These are phyloP conservation scores for Wolfiporia cocos DNA, from an alignment of 1,284 basidiomycete genomes.

Conservation along the genomic window DNA sequence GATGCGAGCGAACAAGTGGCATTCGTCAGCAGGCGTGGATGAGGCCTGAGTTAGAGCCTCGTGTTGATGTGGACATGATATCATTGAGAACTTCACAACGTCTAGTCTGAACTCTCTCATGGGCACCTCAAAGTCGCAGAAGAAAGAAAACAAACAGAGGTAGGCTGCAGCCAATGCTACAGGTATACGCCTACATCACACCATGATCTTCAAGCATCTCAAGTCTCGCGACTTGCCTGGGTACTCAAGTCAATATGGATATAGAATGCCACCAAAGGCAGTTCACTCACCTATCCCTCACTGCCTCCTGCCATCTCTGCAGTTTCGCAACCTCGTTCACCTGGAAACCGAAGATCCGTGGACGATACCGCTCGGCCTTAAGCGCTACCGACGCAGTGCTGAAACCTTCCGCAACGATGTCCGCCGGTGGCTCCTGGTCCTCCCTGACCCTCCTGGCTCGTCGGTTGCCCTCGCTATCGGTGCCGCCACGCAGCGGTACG, in stretches of 20 bases:
- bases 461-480: conserved; percentile 20
- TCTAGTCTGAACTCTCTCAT: no score
- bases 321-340: conserved; percentile 89
- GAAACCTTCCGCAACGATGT: conserved; percentile 53
- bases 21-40: no score
- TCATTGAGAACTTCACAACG: no score
- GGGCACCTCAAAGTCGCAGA: no score
- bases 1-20: no score
- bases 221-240: conserved; percentile 41
- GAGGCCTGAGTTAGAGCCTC: no score
- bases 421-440: conserved; percentile 39
- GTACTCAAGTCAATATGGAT: neutral
- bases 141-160: no score
- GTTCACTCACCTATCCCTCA: conserved; percentile 66
- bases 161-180: no score
- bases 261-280: neutral
- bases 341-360: conserved; percentile 93
- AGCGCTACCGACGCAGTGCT: conserved; percentile 77
- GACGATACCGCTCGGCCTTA: conserved; percentile 86
- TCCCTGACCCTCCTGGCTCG: conserved; percentile 40
- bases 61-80: no score
- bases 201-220: conserved; percentile 37
- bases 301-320: conserved; percentile 89
- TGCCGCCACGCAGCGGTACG: conserved; percentile 16
- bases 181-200: conserved; percentile 1